A percentile compares a stretch with the other conserved stretches of the same genome.
These are phyloP conservation scores for Benincasa hispida DNA, from an alignment of 306 rosid species.

Conservation along the genomic window DNA sequence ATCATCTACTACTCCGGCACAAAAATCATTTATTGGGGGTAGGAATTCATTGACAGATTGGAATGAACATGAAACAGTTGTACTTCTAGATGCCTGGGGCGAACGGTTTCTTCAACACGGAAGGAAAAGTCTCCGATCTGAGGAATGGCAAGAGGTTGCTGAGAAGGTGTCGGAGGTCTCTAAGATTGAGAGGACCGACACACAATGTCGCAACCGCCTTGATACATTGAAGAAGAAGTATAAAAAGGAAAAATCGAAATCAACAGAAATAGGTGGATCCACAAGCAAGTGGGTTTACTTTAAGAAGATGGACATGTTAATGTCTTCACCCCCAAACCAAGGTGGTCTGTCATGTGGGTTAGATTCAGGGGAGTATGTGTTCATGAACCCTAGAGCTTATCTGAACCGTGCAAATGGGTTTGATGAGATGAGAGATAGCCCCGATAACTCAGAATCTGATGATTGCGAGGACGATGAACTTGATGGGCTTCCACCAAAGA, in stretches of 20 bases:
- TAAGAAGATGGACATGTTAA: conserved; percentile 57
- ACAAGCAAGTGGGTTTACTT: conserved; percentile 66
- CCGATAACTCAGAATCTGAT: conserved; percentile 47
- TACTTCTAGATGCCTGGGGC: conserved; percentile 83
- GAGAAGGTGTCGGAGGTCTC: conserved; percentile 74
- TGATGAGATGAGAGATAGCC: conserved; percentile 74
- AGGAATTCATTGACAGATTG: conserved; percentile 63
- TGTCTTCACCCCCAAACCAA: conserved; percentile 48
- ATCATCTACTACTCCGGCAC: conserved; percentile 18
- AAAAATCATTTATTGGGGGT: conserved; percentile 52
- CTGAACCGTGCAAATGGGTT: conserved; percentile 50
- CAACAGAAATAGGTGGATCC: conserved; percentile 23
- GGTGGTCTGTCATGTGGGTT: conserved; percentile 57
- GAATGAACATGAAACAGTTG: conserved; percentile 71
- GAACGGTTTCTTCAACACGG: conserved; percentile 66
- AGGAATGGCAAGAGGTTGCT: conserved; percentile 92
- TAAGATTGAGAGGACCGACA: conserved; percentile 56
- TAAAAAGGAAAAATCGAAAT: conserved; percentile 66
- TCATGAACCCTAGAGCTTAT: conserved; percentile 49
- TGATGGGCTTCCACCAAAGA: conserved; percentile 49
- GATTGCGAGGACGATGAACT: conserved; percentile 39
- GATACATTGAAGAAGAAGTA: conserved; percentile 86
- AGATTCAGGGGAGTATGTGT: conserved; percentile 58
- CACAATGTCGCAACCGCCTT: conserved; percentile 76
- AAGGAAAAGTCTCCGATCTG: conserved; percentile 81